These are phyloP conservation scores for Penicillium verhagenii DNA, from an alignment of 495 filamentous ascomycete species.

Conservation along the genomic window DNA sequence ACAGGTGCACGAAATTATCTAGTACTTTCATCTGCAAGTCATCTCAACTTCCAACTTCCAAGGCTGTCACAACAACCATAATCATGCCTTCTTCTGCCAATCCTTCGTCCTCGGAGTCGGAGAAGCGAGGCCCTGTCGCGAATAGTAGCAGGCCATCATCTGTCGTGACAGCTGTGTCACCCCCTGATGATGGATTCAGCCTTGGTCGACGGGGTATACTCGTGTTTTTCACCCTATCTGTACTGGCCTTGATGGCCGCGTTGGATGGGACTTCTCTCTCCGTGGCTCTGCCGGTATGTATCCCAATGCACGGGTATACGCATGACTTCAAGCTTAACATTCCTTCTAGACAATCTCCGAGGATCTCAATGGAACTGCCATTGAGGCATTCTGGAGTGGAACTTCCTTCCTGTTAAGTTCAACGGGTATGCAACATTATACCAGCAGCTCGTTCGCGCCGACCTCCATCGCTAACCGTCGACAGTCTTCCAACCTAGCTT, in stretches of 20 bases:
- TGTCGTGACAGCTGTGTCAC: not conserved
- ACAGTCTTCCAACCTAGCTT: conserved; percentile 43
- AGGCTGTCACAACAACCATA: not conserved
- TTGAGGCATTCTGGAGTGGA: conserved; percentile 60
- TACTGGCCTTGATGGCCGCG: conserved; percentile 65
- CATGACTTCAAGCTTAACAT: not conserved
- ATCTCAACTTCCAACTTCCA: not conserved
- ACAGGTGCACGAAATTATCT: not conserved
- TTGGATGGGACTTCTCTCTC: conserved; percentile 73
- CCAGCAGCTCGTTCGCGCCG: not conserved
- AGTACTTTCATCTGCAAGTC: not conserved
- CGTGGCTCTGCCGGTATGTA: conserved; percentile 64
- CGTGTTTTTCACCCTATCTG: conserved; percentile 49
- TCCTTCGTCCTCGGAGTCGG: conserved; percentile 9
- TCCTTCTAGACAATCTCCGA: conserved; percentile 28
- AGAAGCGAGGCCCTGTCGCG: conserved; percentile 2
- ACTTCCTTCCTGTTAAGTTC: conserved; percentile 54
- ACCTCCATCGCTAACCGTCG: not conserved
- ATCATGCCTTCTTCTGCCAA: not conserved
- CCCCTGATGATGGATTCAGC: conserved; percentile 19
- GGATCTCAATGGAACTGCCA: conserved; percentile 50
- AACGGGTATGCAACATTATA: conserved; percentile 24
- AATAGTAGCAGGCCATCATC: conserved; percentile 10
- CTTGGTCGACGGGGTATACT: conserved; percentile 25
- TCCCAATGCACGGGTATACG: not conserved